These are phyloP conservation scores for Dryas integrifolia DNA, from an alignment of 331 rosid species.

Conservation along the genomic window DNA sequence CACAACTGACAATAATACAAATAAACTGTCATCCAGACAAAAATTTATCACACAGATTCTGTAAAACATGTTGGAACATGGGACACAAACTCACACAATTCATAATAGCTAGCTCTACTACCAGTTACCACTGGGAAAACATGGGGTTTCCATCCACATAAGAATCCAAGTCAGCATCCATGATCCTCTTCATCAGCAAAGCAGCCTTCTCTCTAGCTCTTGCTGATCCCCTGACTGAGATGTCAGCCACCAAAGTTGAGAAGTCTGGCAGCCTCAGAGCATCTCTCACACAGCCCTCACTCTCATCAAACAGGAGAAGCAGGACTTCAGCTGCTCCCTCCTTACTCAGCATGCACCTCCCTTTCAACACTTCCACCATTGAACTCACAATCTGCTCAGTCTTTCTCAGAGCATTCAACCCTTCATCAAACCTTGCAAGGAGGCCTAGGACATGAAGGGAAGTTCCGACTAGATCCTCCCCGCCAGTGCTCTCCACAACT, in stretches of 20 bases:
- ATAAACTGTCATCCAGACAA: not conserved
- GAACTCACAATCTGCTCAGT: slow-evolving; percentile 32
- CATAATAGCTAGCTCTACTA: not conserved
- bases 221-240: slow-evolving; percentile 67
- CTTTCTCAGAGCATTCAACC: slow-evolving; percentile 54
- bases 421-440: slow-evolving; percentile 72
- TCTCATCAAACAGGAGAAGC: slow-evolving; percentile 66
- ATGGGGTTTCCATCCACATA: slow-evolving; percentile 27
- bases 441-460: slow-evolving; percentile 57
- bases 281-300: slow-evolving; percentile 49
- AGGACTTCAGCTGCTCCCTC: slow-evolving; percentile 82
- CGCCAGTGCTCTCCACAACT: slow-evolving; percentile 35
- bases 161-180: slow-evolving; percentile 31
- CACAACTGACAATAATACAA: slow-evolving; percentile 1
- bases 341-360: slow-evolving; percentile 70
- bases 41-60: not conserved
- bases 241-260: slow-evolving; percentile 50
- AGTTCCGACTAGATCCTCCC: slow-evolving; percentile 55
- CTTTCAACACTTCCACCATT: slow-evolving; percentile 55
- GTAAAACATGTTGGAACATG: not conserved
- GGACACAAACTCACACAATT: not conserved
- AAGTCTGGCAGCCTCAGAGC: slow-evolving; percentile 50
- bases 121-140: slow-evolving; percentile 24
- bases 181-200: slow-evolving; percentile 58
- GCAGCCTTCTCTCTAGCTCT: slow-evolving; percentile 63